phyloP scores from a whole-genome alignment of 768 basidiomycete species.

The Chlorophyllum brunneum region DNA sequence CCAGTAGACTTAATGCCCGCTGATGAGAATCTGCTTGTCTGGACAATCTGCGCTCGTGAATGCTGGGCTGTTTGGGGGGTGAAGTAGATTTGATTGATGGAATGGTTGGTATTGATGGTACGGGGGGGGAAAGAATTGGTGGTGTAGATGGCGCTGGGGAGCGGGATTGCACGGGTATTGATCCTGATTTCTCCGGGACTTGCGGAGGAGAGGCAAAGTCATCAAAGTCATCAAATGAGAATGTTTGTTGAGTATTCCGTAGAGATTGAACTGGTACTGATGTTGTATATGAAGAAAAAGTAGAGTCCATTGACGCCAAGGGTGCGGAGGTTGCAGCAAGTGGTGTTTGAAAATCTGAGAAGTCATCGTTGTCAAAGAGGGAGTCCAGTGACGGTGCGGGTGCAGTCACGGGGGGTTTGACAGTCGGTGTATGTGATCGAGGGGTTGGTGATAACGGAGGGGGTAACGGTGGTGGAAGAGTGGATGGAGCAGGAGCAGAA shows the following conservation, averaged over 20 bases:
- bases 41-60: conserved; percentile 25
- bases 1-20: conserved; percentile 55
- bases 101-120: conserved; percentile 1
- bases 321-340: conserved; percentile 23
- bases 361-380: conserved; percentile 47
- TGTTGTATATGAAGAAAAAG: conserved; percentile 1
- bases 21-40: conserved; percentile 43
- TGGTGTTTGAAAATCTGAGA: conserved; percentile 45
- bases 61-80: conserved; percentile 7
- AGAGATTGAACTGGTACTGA: conserved; percentile 11
- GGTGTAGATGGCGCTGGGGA: not conserved
- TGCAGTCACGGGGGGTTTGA: conserved; percentile 21
- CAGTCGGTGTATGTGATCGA: not conserved
- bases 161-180: conserved; percentile 23
- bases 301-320: conserved; percentile 7
- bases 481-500: not conserved
- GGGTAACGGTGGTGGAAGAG: not conserved
- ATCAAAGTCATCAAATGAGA: conserved; percentile 36
- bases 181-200: conserved; percentile 28
- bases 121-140: conserved; percentile 1
- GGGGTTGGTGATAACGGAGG: not conserved
- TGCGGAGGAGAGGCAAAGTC: conserved; percentile 33
- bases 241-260: conserved; percentile 14
- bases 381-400: conserved; percentile 20
- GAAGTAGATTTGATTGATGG: conserved; percentile 7